Conservation (phyloP, 2,329 filamentous ascomycete genomes). For the Fusarium sp. region DNA sequence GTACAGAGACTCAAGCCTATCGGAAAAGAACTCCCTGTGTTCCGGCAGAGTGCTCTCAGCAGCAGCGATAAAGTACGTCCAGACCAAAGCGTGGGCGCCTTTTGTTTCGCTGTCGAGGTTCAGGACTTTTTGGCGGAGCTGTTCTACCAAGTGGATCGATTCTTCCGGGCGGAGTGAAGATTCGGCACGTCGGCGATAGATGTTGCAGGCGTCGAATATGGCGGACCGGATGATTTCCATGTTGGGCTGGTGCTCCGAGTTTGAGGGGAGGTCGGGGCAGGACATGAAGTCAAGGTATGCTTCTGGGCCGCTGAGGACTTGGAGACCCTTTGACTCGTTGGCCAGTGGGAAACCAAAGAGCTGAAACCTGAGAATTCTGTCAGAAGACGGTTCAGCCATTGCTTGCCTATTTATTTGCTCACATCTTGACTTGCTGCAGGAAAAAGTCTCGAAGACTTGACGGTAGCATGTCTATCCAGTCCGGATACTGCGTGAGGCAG, state of each 20-base stretch:
- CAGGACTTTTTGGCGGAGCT: slow-evolving; percentile 45
- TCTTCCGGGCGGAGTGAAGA: slow-evolving; percentile 29
- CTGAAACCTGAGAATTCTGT: slow-evolving; percentile 39
- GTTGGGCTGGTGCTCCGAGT: slow-evolving; percentile 34
- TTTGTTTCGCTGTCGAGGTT: slow-evolving; percentile 42
- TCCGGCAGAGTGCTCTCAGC: slow-evolving; percentile 50
- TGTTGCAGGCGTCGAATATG: slow-evolving; percentile 41
- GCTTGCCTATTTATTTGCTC: neutral
- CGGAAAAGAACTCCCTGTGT: slow-evolving; percentile 50
- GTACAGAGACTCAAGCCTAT: slow-evolving; percentile 45
- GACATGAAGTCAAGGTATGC: slow-evolving; percentile 45
- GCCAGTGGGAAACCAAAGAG: slow-evolving; percentile 45
- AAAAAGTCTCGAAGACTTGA: slow-evolving; percentile 41
- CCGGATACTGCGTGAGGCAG: slow-evolving; percentile 41
- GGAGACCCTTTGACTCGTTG: slow-evolving; percentile 42
- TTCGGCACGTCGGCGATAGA: slow-evolving; percentile 43
- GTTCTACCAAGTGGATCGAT: slow-evolving; percentile 45
- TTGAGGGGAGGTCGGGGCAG: slow-evolving; percentile 31
- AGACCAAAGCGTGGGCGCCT: slow-evolving; percentile 52
- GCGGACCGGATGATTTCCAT: slow-evolving; percentile 36
- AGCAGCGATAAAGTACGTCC: slow-evolving; percentile 53
- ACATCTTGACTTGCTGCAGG: slow-evolving; percentile 48
- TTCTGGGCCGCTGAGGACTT: slow-evolving; percentile 33
- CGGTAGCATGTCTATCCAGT: slow-evolving; percentile 33
- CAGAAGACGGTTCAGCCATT: accelerated